phyloP scores from a whole-genome alignment of 2,329 filamentous ascomycete genomes.

The Sporothrix phasma region DNA sequence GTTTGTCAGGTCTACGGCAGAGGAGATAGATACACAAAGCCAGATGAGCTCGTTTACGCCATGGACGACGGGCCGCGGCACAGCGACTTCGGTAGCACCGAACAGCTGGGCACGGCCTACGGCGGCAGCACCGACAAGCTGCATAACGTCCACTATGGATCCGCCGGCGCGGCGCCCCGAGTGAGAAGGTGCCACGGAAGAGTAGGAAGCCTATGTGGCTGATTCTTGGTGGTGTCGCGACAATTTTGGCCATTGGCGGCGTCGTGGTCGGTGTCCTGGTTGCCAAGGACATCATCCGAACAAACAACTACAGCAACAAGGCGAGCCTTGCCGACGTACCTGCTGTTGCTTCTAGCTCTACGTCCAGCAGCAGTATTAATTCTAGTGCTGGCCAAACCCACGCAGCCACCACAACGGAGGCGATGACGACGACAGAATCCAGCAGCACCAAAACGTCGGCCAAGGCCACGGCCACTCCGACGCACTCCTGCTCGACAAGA shows the following conservation, averaged over 20 bases:
- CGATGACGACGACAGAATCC: not conserved
- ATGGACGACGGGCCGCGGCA: not conserved
- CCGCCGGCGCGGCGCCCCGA: not conserved
- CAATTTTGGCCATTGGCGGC: not conserved
- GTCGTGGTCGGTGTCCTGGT: constrained; percentile 5
- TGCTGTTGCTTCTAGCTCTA: not conserved
- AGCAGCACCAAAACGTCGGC: not conserved
- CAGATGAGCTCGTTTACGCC: not conserved
- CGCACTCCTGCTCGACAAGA: not conserved
- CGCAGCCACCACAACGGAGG: not conserved
- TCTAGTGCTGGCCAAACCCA: not conserved
- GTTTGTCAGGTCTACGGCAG: not conserved
- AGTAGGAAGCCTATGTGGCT: constrained; percentile 3
- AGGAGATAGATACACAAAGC: too few species aligned
- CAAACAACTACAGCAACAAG: not conserved
- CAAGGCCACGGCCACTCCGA: not conserved
- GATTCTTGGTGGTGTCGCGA: not conserved
- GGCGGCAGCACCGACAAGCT: constrained; percentile 8
- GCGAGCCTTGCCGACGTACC: not conserved
- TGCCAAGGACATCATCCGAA: constrained; percentile 8
- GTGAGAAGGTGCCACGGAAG: not conserved
- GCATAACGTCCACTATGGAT: not conserved
- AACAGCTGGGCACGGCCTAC: not conserved
- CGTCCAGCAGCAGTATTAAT: not conserved
- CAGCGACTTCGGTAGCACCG: constrained; percentile 6